Percentiles rank a stretch among this genome's conserved stretches.
Evolutionary conservation across 345 rosid genomes (phyloP).

Genomic region (Citrus medica): DNA sequence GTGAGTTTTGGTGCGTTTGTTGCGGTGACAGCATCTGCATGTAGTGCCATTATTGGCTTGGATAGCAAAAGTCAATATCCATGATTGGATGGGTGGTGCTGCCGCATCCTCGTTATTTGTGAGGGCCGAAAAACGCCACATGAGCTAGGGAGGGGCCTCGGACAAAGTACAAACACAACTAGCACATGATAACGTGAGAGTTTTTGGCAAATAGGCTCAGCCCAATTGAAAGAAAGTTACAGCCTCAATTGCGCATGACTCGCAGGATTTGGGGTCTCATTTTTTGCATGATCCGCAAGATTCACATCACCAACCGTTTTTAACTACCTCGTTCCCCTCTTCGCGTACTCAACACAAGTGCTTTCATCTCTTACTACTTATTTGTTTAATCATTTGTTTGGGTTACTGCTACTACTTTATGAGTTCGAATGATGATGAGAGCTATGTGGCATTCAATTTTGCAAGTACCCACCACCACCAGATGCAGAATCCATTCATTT

Average conservation of each 20-base stretch:
- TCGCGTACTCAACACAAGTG: not conserved
- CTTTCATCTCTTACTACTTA: too few relatives aligned
- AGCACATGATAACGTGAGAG: too few relatives aligned
- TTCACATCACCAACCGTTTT: not conserved
- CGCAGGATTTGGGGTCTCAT: not conserved
- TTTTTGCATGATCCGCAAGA: not conserved
- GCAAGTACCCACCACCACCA: not conserved
- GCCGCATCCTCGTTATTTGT: conserved; percentile 11
- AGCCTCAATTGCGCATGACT: not conserved
- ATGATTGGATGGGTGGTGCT: conserved; percentile 18
- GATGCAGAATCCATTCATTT: conserved; percentile 9
- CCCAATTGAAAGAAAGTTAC: not conserved
- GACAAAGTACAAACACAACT: too few relatives aligned
- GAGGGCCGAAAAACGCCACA: not conserved
- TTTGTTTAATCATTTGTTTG: not conserved
- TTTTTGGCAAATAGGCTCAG: not conserved
- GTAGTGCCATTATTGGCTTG: not conserved
- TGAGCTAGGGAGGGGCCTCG: too few relatives aligned
- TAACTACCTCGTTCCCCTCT: not conserved
- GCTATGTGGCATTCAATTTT: not conserved
- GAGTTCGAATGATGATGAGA: not conserved
- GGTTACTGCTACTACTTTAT: not conserved
- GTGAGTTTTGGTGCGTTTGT: not conserved
- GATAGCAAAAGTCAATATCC: conserved; percentile 16
- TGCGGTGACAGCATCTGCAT: not conserved